Evolutionary conservation across 129 eudicot species (phyloP), one percentile per base, ranked within the genome.

Genomic region (Chrysanthemum seticuspe): DNA sequence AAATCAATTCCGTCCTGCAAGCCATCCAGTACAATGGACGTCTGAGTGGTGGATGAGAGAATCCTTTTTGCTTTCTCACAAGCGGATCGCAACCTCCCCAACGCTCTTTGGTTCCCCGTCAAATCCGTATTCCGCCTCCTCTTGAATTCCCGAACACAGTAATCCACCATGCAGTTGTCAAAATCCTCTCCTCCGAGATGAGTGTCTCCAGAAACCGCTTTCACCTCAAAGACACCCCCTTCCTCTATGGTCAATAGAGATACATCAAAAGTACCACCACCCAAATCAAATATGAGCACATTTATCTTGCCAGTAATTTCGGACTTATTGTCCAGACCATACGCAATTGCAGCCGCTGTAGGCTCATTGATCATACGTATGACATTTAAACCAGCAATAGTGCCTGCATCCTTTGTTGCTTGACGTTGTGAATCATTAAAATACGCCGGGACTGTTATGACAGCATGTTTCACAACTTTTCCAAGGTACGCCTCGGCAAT

Each of bases 231-330:
- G 16, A 2, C 31, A 29, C 50, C 47, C 47, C 47, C 63, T 69
- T 69, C 51, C n/a, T 10, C 51, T 10, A 69, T 69, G 10, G 74
- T 69, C 50, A 53, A 6, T 10, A 31, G 0, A 8, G 74, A 69
- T 14, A 69, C 74, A 69, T 69, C 74, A 53, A 69, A 69, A 29
- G 74, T 69, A 10, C 78, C 78, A 73, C 69, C 74, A 29, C 74
- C 74, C 10, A 53, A 9, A 69, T 69, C 63, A 69, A 69, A 69
- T 5, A 71, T 16, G 10, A 72, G 76, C 47, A 40, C 63, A 29
- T 53, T 69, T 10, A 69, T 57, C 40, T 70, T 29, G 16, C 74
- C 51, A n/a, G 0, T 16, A 57, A 66, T 65, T 10, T 36, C 75
- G 15, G 52, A 27, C 70, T 58, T 48, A 6, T 68, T 76, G 68